These are phyloP conservation scores for Aspergillus pseudotamarii DNA, from an alignment of 2,329 filamentous ascomycete genomes.

Conservation along the genomic window DNA sequence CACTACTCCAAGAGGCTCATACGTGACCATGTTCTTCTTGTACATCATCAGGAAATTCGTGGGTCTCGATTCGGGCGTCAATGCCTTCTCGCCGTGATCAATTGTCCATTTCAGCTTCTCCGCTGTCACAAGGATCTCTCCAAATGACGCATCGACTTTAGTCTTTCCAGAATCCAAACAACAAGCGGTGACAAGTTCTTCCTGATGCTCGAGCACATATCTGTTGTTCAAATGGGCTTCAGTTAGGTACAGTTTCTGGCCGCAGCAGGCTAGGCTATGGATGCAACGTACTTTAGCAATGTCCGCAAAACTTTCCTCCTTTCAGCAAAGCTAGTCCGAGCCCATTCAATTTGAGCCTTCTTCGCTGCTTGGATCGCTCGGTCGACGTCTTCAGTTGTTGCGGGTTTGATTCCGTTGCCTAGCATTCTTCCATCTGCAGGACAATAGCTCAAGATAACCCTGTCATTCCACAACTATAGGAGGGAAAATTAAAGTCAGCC, in stretches of 20 bases:
- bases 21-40: conserved; percentile 86
- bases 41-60: conserved; percentile 94
- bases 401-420: conserved; percentile 66
- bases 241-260: not conserved
- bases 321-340: conserved; percentile 73
- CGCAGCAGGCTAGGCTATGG: not conserved
- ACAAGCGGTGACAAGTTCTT: conserved; percentile 79
- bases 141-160: conserved; percentile 88
- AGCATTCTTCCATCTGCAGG: conserved; percentile 87
- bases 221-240: conserved; percentile 30
- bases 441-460: conserved; percentile 55
- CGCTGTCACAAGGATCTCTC: conserved; percentile 89
- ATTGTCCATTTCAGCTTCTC: conserved; percentile 97
- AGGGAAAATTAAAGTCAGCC: conserved; percentile 11
- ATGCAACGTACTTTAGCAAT: conserved; percentile 62
- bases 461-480: conserved; percentile 41
- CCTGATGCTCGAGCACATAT: conserved; percentile 85
- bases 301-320: conserved; percentile 78
- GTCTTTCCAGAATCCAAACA: conserved; percentile 96
- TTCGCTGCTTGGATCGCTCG: conserved; percentile 72
- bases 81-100: conserved; percentile 79
- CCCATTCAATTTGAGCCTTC: conserved; percentile 76
- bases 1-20: conserved; percentile 91
- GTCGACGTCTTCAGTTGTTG: conserved; percentile 77
- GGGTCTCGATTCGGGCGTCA: conserved; percentile 71